Evolutionary conservation across 805 yeast genomes (phyloP).

Genomic region (Suhomyces prunicola): DNA sequence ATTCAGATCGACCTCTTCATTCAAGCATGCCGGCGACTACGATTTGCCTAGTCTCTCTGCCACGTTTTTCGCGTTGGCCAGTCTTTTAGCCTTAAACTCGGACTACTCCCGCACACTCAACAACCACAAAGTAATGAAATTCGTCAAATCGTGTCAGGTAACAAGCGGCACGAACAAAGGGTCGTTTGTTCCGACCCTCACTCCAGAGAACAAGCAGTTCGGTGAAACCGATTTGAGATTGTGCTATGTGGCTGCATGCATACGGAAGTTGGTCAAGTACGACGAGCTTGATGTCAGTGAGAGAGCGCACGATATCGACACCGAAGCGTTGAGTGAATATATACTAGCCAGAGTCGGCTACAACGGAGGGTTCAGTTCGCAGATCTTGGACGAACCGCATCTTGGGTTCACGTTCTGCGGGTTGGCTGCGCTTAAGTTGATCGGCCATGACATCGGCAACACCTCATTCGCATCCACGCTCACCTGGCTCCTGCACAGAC

Average conservation of each 20-base stretch:
- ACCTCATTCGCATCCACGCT: slow-evolving; percentile 29
- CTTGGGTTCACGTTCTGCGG: slow-evolving; percentile 89
- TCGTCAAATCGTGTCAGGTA: slow-evolving; percentile 59
- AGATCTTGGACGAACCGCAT: slow-evolving; percentile 61
- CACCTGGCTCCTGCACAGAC: slow-evolving; percentile 65
- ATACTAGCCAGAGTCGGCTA: slow-evolving; percentile 26
- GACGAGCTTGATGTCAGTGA: slow-evolving; percentile 18
- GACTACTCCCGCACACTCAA: slow-evolving; percentile 30
- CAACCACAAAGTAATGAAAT: slow-evolving; percentile 50
- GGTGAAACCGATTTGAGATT: slow-evolving; percentile 75
- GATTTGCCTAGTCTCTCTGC: slow-evolving; percentile 69
- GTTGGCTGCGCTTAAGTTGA: slow-evolving; percentile 53
- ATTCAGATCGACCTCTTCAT: slow-evolving; percentile 58
- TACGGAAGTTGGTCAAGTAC: slow-evolving; percentile 49
- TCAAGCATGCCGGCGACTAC: slow-evolving; percentile 34
- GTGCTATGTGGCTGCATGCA: slow-evolving; percentile 69
- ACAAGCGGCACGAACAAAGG: slow-evolving; percentile 27
- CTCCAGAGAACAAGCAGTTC: slow-evolving; percentile 22
- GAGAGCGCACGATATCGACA: slow-evolving; percentile 39
- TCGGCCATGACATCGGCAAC: slow-evolving; percentile 17
- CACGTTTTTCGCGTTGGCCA: slow-evolving; percentile 70
- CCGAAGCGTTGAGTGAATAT: slow-evolving; percentile 35
- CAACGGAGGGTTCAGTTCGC: slow-evolving; percentile 73
- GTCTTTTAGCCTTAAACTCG: slow-evolving; percentile 50
- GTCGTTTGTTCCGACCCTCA: slow-evolving; percentile 33